Conservation (phyloP, 208 protist species). For the Wallacemonas sp. region DNA sequence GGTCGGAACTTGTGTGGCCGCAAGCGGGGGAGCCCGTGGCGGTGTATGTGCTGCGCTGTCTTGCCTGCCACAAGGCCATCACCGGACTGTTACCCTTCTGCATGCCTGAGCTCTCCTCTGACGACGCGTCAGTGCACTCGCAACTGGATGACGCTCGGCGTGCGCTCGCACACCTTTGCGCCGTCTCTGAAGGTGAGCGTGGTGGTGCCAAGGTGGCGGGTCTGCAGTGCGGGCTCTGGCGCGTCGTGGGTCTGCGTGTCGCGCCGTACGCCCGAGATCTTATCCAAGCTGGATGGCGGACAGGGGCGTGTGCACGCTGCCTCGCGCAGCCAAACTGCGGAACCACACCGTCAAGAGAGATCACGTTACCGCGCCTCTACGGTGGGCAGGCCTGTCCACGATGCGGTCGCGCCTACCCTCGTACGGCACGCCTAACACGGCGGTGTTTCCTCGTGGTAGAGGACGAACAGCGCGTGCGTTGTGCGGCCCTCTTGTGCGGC, state of each 20-base stretch:
- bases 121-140: neutral
- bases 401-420: constrained; percentile 29
- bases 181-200: neutral
- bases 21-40: constrained; percentile 54
- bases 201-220: neutral
- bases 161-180: neutral
- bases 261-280: constrained; percentile 34
- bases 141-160: neutral
- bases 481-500: constrained; percentile 11
- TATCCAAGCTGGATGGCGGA: constrained; percentile 59
- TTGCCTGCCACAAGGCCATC: constrained; percentile 35
- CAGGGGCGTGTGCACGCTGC: constrained; percentile 28
- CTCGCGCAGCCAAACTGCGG: neutral
- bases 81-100: constrained; percentile 15
- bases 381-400: constrained; percentile 22
- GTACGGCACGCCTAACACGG: constrained; percentile 27
- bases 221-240: constrained; percentile 27
- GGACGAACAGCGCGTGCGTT: neutral
- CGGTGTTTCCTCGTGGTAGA: constrained; percentile 37
- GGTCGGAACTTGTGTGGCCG: constrained; percentile 55
- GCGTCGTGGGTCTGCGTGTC: constrained; percentile 52
- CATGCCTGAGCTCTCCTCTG: neutral
- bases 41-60: constrained; percentile 68
- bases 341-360: neutral
- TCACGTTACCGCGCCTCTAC: constrained; percentile 26